phyloP scores from a whole-genome alignment of 192 early-diverging fungal species.

The Ramicandelaber brevisporus region DNA sequence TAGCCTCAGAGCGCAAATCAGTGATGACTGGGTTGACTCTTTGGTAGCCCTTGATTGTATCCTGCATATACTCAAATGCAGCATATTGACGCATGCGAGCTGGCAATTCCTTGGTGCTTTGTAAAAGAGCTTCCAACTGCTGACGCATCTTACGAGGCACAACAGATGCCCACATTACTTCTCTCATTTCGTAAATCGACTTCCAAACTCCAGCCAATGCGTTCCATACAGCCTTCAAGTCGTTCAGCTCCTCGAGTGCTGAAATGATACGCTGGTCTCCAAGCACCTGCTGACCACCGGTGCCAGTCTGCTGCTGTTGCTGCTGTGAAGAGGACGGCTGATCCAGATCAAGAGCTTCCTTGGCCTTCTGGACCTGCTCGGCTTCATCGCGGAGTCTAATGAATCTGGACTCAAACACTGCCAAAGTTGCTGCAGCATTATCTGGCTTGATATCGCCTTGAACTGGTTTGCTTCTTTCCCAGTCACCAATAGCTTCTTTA shows the following conservation, averaged over 20 bases:
- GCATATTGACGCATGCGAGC: conserved; percentile 92
- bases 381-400: conserved; percentile 60
- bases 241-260: conserved; percentile 73
- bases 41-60: conserved; percentile 47
- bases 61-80: conserved; percentile 84
- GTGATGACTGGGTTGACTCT: conserved; percentile 56
- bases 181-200: conserved; percentile 56
- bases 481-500: conserved; percentile 54
- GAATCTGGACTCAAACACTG: conserved; percentile 60
- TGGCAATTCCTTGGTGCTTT: conserved; percentile 76
- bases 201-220: conserved; percentile 62
- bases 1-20: conserved; percentile 87
- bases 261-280: conserved; percentile 47
- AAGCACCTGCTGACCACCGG: too few relatives aligned
- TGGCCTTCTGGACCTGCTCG: conserved; percentile 67
- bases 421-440: conserved; percentile 53
- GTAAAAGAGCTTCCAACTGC: conserved; percentile 56
- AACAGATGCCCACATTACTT: conserved; percentile 62
- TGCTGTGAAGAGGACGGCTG: too few relatives aligned
- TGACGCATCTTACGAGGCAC: conserved; percentile 77
- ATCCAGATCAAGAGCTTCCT: conserved; percentile 82
- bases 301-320: too few relatives aligned
- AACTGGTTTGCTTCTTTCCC: conserved; percentile 87
- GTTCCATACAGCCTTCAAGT: conserved; percentile 83
- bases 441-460: conserved; percentile 79